Base-by-base conservation (phyloP, 768 basidiomycete genomes). In the Russula sp. region DNA sequence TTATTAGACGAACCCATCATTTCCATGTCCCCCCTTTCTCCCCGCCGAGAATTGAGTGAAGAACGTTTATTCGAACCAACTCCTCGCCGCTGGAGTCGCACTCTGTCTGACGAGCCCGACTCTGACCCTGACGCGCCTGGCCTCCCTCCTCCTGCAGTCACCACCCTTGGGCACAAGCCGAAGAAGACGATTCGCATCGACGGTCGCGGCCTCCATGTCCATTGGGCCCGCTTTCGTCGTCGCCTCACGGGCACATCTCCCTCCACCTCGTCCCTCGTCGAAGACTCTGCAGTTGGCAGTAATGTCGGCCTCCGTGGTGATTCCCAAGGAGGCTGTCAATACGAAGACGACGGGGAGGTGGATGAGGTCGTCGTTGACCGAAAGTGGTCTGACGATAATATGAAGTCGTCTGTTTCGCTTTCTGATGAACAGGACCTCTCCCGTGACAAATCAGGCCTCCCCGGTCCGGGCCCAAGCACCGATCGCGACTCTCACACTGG, bases 301-400 rank as follows among this genome's bases (percentile, higher is more conserved):
- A 67, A 67, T 40, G 58, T 59, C n/a, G 69, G 73, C n/a, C 60
- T 71, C 27, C 66, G 68, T 14, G 69, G 56, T n/a, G 37, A 72
- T 64, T 31, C 75, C 72, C 73, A 71, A 71, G 49, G 44, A 35
- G 71, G 69, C 57, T 69, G 74, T 56, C 72, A 71, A 57, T 62
- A 65, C 75, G 45, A 74, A 71, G 35, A 74, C 70, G 74, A 70
- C 6, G 77, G 77, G 35, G 74, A 77, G 57, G 83, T 90, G 8
- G 82, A 91, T 72, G 82, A 88, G 75, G 82, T 90, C 22, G 83
- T 91, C 27, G 89, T 91, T 16, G 89, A 91, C 72, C 80, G 88
- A 52, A 75, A 78, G 37, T 88, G 86, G 87, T 75, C 79, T 2
- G 83, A 84, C 59, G 83, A 83, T 63, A 77, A 83, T 63, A 77